A percentile compares a stretch with the other conserved stretches of the same genome.
These are phyloP conservation scores for Pythium chondricola DNA, from an alignment of 352 stramenopile genomes.

Conservation along the genomic window DNA sequence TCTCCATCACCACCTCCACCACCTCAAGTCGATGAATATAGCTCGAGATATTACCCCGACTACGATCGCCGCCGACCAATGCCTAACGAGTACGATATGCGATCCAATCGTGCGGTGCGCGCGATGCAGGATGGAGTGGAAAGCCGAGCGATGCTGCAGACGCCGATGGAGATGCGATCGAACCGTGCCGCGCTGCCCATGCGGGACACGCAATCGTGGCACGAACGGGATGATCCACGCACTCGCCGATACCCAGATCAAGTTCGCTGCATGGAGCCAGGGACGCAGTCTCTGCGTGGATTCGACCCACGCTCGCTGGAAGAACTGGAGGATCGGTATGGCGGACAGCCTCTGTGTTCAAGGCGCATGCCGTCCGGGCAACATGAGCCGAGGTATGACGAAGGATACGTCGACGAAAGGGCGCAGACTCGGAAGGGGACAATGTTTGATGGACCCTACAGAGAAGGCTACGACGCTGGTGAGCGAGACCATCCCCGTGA, in stretches of 20 bases:
- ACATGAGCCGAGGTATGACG: too few relatives aligned
- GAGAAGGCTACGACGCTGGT: too few relatives aligned
- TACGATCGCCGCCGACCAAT: neutral
- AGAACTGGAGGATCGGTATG: too few relatives aligned
- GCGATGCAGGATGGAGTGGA: neutral
- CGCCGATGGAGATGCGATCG: neutral
- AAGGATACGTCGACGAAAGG: too few relatives aligned
- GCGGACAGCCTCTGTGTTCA: too few relatives aligned
- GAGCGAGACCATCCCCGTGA: too few relatives aligned
- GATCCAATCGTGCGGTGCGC: neutral
- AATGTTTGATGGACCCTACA: too few relatives aligned
- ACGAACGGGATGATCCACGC: slow-evolving; percentile 2
- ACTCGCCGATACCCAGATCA: neutral
- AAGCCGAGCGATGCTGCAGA: neutral
- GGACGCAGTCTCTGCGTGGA: neutral
- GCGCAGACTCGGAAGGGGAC: too few relatives aligned
- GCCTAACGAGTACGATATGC: slow-evolving; percentile 1
- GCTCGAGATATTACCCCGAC: too few relatives aligned
- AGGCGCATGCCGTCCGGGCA: too few relatives aligned
- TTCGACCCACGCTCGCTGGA: neutral
- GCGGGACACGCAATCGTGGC: neutral
- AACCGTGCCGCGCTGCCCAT: neutral
- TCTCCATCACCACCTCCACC: slow-evolving; percentile 2
- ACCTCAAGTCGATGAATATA: too few relatives aligned
- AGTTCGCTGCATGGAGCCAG: neutral